These are phyloP conservation scores for Fusarium tuaranense DNA, from an alignment of 2,329 filamentous ascomycete species.

Conservation along the genomic window DNA sequence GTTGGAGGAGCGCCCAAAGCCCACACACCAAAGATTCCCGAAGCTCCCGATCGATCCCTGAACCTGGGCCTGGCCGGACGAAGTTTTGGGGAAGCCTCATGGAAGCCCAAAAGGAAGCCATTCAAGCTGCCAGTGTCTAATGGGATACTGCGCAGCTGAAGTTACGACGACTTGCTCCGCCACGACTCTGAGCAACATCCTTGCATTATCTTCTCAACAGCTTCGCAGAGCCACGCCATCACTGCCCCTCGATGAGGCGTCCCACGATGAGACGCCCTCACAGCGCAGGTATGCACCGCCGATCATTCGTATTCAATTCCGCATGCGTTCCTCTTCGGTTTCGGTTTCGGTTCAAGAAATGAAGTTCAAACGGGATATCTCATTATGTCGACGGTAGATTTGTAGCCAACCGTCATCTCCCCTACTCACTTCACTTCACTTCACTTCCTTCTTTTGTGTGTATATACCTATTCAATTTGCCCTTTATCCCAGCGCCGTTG, in stretches of 20 bases:
- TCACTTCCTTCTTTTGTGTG: constrained; percentile 6
- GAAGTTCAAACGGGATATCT: constrained; percentile 31
- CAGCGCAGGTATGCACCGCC: constrained; percentile 14
- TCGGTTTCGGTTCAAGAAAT: not conserved
- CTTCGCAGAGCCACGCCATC: constrained; percentile 25
- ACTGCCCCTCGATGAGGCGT: constrained; percentile 11
- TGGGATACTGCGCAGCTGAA: not conserved
- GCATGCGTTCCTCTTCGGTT: constrained; percentile 2
- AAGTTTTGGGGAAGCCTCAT: not conserved
- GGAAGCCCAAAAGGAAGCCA: not conserved
- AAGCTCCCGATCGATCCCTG: constrained; percentile 31
- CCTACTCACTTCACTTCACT: not conserved
- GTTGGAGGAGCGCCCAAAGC: constrained; percentile 7
- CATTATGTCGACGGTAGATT: constrained; percentile 31
- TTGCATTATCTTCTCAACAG: not conserved
- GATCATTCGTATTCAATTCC: constrained; percentile 21
- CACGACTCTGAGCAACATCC: not conserved
- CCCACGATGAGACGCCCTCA: not conserved
- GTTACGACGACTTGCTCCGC: constrained; percentile 4
- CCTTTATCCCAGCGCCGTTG: constrained; percentile 35
- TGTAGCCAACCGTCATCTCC: constrained; percentile 25
- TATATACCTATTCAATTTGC: constrained; percentile 26
- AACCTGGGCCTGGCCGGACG: not conserved
- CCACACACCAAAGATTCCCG: constrained; percentile 17
- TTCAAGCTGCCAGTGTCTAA: not conserved